Base-by-base conservation (phyloP, 192 early-diverging fungal species). In the Spizellomyces punctatus region DNA sequence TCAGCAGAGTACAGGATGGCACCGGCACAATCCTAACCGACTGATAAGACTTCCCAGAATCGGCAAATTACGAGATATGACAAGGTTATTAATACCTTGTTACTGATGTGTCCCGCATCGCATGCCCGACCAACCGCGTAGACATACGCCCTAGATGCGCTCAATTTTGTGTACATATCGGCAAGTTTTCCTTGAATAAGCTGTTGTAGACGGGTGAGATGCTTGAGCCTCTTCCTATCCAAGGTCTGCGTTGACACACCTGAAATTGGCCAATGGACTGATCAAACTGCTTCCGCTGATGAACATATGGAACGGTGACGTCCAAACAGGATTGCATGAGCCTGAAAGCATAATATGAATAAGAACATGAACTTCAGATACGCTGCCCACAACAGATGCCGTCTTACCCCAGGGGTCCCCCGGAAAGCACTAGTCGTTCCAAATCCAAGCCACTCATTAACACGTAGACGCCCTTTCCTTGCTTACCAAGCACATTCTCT, bases 111-210 rank as follows among this genome's bases (percentile, higher is more conserved):
- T 9, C 93, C 94, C 17, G 49, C 59, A 71, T 96, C 94, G 65
- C 92, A 94, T 21, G 93, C 94, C 22, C 94, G 82, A 1, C 89
- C 96, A 6, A 95, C 93, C 45, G 94, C 88, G 76, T 98, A 95
- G 10, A 93, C 93, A 69, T 95, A 96, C 27, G 94, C 80, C 10
- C 96, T 84, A 14, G 94, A 94, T 1, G 94, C 94, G 66, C 89
- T 93, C 43, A 95, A 82, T 75, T 96, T 96, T n/a, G 93, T 95
- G 84, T 96, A 95, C 92, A 98, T 98, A 67, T 98, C 96, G 19
- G 96, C 96, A 62, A 98, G 78, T 76, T 96, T 98, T n/a, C 89
- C 93, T 81, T 98, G 95, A 52, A 98, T 81, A 50, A 96, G 81
- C 83, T 79, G 61, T 45, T 14, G 44, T 43, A 6, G 5, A 36